These are phyloP conservation scores for Whalleya microplaca DNA, from an alignment of 2,329 filamentous ascomycete species.

Conservation along the genomic window DNA sequence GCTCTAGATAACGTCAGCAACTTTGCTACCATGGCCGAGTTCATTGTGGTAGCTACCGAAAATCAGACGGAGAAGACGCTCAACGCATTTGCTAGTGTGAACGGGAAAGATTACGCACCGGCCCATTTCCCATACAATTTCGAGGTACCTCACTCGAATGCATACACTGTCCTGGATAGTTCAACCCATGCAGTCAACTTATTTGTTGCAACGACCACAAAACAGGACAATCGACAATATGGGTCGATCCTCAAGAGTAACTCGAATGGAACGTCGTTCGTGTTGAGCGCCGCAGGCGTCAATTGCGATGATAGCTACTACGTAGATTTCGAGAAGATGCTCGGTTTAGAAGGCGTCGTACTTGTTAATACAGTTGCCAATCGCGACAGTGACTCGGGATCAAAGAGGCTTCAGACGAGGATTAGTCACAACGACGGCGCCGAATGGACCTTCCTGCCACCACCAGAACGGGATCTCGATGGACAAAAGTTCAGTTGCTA, in stretches of 20 bases:
- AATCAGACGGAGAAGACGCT: slow-evolving; percentile 71
- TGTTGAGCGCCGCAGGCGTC: slow-evolving; percentile 78
- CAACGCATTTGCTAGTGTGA: slow-evolving; percentile 80
- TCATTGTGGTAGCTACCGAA: slow-evolving; percentile 84
- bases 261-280: slow-evolving; percentile 95
- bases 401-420: slow-evolving; percentile 83
- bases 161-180: slow-evolving; percentile 93
- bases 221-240: slow-evolving; percentile 65
- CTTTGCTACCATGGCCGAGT: slow-evolving; percentile 95
- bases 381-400: slow-evolving; percentile 62
- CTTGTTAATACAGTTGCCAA: slow-evolving; percentile 87
- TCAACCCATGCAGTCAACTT: slow-evolving; percentile 93
- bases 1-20: slow-evolving; percentile 74
- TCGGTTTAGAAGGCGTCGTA: slow-evolving; percentile 86
- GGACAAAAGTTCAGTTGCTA: slow-evolving; percentile 73
- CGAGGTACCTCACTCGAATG: slow-evolving; percentile 73
- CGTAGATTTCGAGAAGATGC: slow-evolving; percentile 96
- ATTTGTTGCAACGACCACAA: slow-evolving; percentile 84
- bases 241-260: slow-evolving; percentile 97
- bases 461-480: slow-evolving; percentile 72
- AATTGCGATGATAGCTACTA: slow-evolving; percentile 78
- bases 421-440: slow-evolving; percentile 97
- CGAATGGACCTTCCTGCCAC: slow-evolving; percentile 77
- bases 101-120: slow-evolving; percentile 80
- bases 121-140: slow-evolving; percentile 89